Conservation (phyloP, 2,329 filamentous ascomycete genomes). For the Lachnellula hyalina region DNA sequence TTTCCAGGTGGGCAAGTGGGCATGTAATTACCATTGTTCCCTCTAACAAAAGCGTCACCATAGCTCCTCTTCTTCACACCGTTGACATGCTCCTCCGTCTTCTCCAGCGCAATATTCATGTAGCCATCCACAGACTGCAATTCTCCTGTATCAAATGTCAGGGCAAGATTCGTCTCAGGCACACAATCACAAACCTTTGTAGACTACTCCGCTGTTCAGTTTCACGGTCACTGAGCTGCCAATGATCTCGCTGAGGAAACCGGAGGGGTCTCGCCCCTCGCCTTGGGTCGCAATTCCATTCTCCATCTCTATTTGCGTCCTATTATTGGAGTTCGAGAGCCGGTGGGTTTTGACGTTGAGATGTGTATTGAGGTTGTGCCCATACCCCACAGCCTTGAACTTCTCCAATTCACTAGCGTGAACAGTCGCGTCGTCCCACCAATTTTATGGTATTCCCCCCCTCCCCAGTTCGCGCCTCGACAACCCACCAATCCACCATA, state of each 20-base stretch:
- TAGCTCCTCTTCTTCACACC: conserved; percentile 77
- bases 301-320: conserved; percentile 56
- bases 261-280: conserved; percentile 86
- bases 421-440: neutral
- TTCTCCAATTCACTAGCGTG: neutral
- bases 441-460: neutral
- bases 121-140: conserved; percentile 97
- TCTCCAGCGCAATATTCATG: conserved; percentile 99
- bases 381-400: neutral
- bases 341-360: conserved; percentile 1
- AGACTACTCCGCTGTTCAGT: conserved; percentile 96
- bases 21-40: conserved; percentile 74
- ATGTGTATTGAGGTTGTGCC: neutral
- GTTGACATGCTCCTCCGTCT: conserved; percentile 87
- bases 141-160: conserved; percentile 57
- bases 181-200: conserved; percentile 65
- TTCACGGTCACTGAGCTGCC: conserved; percentile 93
- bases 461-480: neutral
- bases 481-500: neutral
- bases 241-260: conserved; percentile 91
- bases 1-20: neutral
- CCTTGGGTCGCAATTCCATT: conserved; percentile 55
- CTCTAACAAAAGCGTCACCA: conserved; percentile 90
- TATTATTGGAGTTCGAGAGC: neutral
- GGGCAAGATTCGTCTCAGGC: neutral